A percentile compares a stretch with the other conserved stretches of the same genome.
These are phyloP conservation scores for Hyaloscypha variabilis DNA, from an alignment of 495 filamentous ascomycete genomes.

Conservation along the genomic window DNA sequence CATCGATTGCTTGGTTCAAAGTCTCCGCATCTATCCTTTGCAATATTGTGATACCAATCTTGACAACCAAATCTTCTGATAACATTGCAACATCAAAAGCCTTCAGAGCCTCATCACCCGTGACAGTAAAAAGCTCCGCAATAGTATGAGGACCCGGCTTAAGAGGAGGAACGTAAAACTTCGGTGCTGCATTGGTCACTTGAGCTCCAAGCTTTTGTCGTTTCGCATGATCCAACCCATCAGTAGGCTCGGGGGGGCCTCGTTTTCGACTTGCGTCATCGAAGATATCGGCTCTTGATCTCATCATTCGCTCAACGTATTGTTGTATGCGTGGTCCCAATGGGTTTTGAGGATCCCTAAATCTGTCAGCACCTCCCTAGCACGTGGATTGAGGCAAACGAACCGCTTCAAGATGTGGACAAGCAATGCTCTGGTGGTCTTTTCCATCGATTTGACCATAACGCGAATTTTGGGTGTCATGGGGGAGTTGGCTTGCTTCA, in stretches of 20 bases:
- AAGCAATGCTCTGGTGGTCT: conserved; percentile 81
- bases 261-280: conserved; percentile 82
- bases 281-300: conserved; percentile 71
- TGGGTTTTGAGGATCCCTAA: conserved; percentile 71
- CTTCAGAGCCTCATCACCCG: conserved; percentile 69
- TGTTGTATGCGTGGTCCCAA: conserved; percentile 74
- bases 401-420: conserved; percentile 80
- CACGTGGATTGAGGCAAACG: conserved; percentile 12
- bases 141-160: conserved; percentile 74
- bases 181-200: conserved; percentile 45
- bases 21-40: conserved; percentile 61
- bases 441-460: conserved; percentile 88
- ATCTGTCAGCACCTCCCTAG: conserved; percentile 10
- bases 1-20: conserved; percentile 69
- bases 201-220: conserved; percentile 66
- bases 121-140: conserved; percentile 83
- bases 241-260: conserved; percentile 59
- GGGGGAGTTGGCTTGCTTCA: conserved; percentile 73
- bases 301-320: conserved; percentile 76
- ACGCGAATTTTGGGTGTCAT: conserved; percentile 80
- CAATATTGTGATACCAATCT: conserved; percentile 74
- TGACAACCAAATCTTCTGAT: conserved; percentile 71
- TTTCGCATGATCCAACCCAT: conserved; percentile 71
- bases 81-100: conserved; percentile 81
- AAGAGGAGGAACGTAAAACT: conserved; percentile 63